phyloP scores from a whole-genome alignment of 106 monocot species.

The Hemerocallis citrina region DNA sequence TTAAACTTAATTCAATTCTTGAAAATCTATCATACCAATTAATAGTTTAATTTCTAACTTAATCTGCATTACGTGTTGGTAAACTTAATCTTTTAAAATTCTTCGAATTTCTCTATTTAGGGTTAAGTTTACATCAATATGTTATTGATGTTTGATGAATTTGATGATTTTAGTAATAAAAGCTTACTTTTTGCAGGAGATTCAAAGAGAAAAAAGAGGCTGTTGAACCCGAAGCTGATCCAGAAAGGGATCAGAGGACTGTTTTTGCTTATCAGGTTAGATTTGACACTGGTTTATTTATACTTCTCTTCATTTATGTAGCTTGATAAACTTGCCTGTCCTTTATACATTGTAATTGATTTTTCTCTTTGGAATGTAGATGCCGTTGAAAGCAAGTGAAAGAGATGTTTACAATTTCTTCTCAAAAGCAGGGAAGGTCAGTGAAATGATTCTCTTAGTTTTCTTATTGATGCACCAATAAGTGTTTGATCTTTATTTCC shows the following conservation, averaged over 20 bases:
- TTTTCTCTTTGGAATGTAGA: slow-evolving; percentile 18
- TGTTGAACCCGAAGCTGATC: slow-evolving; percentile 67
- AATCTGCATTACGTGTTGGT: too few relatives aligned
- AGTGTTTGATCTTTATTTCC: slow-evolving; percentile 18
- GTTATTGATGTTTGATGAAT: too few relatives aligned
- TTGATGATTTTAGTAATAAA: slow-evolving; percentile 2
- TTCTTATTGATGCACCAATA: slow-evolving; percentile 10
- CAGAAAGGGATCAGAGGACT: slow-evolving; percentile 86
- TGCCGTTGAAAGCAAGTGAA: slow-evolving; percentile 71
- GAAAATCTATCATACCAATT: too few relatives aligned
- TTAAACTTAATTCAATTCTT: too few relatives aligned
- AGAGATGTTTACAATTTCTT: slow-evolving; percentile 86
- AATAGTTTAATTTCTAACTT: too few relatives aligned
- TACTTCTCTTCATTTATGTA: neutral
- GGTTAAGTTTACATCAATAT: too few relatives aligned
- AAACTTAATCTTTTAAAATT: too few relatives aligned
- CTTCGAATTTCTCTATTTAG: too few relatives aligned
- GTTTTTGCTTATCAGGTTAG: slow-evolving; percentile 82
- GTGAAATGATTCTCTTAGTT: slow-evolving; percentile 11
- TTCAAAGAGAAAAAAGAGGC: slow-evolving; percentile 57
- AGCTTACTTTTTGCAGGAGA: slow-evolving; percentile 18
- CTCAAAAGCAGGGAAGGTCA: slow-evolving; percentile 77
- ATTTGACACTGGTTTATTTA: neutral
- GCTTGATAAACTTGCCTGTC: neutral
- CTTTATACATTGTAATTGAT: neutral